Evolutionary conservation across 108 stramenopile genomes (phyloP).

Genomic region (Seminavis robusta): DNA sequence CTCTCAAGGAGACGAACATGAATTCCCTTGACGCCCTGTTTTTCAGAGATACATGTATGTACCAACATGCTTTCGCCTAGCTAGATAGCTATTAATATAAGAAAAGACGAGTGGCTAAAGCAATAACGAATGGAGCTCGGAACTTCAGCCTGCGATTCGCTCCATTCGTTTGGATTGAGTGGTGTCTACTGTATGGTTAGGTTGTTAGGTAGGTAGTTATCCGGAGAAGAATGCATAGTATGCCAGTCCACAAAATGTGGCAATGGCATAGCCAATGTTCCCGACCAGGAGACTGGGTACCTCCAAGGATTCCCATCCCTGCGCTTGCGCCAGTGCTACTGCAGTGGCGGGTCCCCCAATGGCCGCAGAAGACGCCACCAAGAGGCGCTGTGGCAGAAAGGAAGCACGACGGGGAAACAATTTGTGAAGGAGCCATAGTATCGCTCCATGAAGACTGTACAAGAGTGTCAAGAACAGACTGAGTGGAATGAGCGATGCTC

Average conservation of each 20-base stretch:
- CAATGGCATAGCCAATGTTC: slow-evolving; percentile 78
- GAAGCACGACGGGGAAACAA: slow-evolving; percentile 9
- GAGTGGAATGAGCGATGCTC: slow-evolving; percentile 51
- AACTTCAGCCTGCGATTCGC: too few species aligned
- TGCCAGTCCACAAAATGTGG: slow-evolving; percentile 45
- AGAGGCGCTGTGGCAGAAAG: slow-evolving; percentile 54
- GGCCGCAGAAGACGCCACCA: slow-evolving; percentile 74
- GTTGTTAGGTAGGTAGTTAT: too few species aligned
- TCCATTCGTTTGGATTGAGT: too few species aligned
- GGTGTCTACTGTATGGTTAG: too few species aligned
- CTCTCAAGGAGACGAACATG: too few species aligned
- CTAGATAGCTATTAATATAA: too few species aligned
- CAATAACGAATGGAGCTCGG: too few species aligned
- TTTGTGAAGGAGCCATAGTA: slow-evolving; percentile 32
- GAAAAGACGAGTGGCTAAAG: too few species aligned
- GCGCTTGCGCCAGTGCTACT: slow-evolving; percentile 71
- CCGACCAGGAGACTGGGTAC: slow-evolving; percentile 73
- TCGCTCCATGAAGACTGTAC: slow-evolving; percentile 60
- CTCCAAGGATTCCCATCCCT: slow-evolving; percentile 55
- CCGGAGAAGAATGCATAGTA: slow-evolving; percentile 6
- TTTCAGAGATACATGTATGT: too few species aligned
- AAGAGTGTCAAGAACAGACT: slow-evolving; percentile 49
- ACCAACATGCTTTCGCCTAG: too few species aligned
- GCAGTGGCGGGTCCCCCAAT: slow-evolving; percentile 85
- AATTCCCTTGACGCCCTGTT: too few species aligned